These are phyloP conservation scores for Cryoendolithus antarcticus DNA, from an alignment of 2,329 filamentous ascomycete species.

Conservation along the genomic window DNA sequence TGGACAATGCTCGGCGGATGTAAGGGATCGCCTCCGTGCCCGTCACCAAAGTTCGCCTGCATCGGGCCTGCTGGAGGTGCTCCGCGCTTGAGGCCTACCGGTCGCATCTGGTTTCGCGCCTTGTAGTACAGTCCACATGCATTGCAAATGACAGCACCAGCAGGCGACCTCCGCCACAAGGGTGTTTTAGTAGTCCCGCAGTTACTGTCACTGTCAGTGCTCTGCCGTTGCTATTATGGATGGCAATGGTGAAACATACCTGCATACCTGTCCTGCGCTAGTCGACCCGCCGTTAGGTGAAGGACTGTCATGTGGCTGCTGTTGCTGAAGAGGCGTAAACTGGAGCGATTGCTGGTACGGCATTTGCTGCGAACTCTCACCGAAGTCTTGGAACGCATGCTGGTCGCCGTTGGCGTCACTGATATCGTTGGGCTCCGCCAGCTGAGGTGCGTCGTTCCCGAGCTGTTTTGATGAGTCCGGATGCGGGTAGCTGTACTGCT, in stretches of 20 bases:
- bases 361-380: slow-evolving; percentile 6
- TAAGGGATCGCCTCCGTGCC: too few species aligned
- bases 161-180: slow-evolving; percentile 83
- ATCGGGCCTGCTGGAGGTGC: slow-evolving; percentile 25
- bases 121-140: slow-evolving; percentile 93
- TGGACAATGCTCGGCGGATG: slow-evolving; percentile 22
- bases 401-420: slow-evolving; percentile 5
- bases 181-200: slow-evolving; percentile 90
- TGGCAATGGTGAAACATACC: slow-evolving; percentile 35
- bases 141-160: slow-evolving; percentile 93
- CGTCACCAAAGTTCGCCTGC: too few species aligned
- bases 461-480: slow-evolving; percentile 5
- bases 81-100: slow-evolving; percentile 77
- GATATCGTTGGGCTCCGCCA: not conserved
- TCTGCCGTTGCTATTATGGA: not conserved
- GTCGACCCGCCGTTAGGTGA: too few species aligned
- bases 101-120: slow-evolving; percentile 79
- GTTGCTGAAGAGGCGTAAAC: slow-evolving; percentile 4
- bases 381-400: slow-evolving; percentile 1
- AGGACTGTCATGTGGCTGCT: not conserved
- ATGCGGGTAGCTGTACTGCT: slow-evolving; percentile 7
- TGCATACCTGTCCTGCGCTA: slow-evolving; percentile 52
- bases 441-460: not conserved
- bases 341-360: slow-evolving; percentile 5
- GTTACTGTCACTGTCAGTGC: slow-evolving; percentile 49